Evolutionary conservation across 805 yeast genomes (phyloP), one percentile per base, ranked within the genome.

Genomic region (Saccharomycopsis guyanensis): DNA sequence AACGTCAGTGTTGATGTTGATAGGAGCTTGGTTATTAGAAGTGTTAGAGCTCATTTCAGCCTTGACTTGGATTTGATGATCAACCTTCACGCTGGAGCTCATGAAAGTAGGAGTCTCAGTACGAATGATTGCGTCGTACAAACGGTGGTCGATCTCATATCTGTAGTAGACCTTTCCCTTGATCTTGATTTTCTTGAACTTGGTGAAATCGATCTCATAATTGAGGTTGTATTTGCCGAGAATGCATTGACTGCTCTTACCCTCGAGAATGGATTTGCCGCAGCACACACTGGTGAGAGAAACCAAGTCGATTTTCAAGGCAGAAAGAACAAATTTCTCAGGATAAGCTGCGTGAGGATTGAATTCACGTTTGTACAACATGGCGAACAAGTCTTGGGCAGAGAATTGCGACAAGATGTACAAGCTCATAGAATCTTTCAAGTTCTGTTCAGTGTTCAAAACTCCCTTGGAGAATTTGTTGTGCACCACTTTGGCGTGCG

Each of bases 401-500:
- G 51, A 47, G 34, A 27, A 47, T 10, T 38, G 27, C 6, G 44
- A 39, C 13, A 47, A 29, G 5, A 47, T 19, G 23, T 12, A 47
- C 18, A 43, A 35, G 32, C 22, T 40, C 12, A 48, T 29, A 10
- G 42, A 40, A 7, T 45, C 45, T 15, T 29, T 36, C 38, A 48
- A 44, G 35, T 16, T 45, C 3, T 33, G 33, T 5, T 47, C 49
- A 6, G 24, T 31, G 23, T 39, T 48, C 18, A 48, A 15, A n/a
- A 48, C 51, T 4, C 51, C 51, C 36, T 46, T 45, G 3, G 51
- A 38, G 34, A 48, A 48, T 15, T 40, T 35, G 5, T 44, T 20
- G n/a, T 32, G 20, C 15, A n/a, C 8, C 2, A 40, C 38, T 38
- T 48, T 48, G 5, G 51, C 41, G 33, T 48, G 51, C 10, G 39